Base-by-base conservation (phyloP, 139 green algal species). In the Chlamydomonas sp. region DNA sequence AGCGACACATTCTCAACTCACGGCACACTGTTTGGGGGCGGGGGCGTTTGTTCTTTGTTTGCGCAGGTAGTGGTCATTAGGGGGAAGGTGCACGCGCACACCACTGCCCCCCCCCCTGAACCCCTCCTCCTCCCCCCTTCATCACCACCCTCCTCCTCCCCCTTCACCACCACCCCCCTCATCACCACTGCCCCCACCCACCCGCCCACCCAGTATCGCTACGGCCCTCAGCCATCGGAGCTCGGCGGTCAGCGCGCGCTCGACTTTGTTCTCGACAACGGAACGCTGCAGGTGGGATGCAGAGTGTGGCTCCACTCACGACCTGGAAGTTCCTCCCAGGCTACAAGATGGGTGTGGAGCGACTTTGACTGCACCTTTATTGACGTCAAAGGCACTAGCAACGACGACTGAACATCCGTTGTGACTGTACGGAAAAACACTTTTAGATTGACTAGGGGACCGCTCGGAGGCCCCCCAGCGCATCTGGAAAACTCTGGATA, bases 211-310 rank as follows among this genome's bases (percentile, higher is more conserved):
- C 54, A 6, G 6, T 63, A 28, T 30, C 54, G 43, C 8, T 69
- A 58, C n/a, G 62, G 62, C 10, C 62, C 62, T 0, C 82, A 88
- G 73, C 83, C 83, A 10, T 62, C 58, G 0, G 83, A 91, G 66
- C 78, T 90, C 50, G 84, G 88, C 47, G 88, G 90, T 0, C 77
- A 90, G 67, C 74, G 91, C 0, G 87, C 91, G 0, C 77, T 97
- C 34, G 88, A 92, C 70, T 97, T 97, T 81, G 91, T 97, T 65
- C 79, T 97, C 6, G 81, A 90, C 65, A 96, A 93, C 71, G 49
- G 70, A 35, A 90, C 80, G 22, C 70, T 89, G 30, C 76, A 69
- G 61, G 31, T 38, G 59, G 16, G 69, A n/a, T n/a, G n/a, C n/a
- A 58, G 54, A 47, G 26, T 61, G 64, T 70, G 20, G 4, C 22